Base-by-base conservation (phyloP, 441 rosid species). In the Bruguiera hainesii region DNA sequence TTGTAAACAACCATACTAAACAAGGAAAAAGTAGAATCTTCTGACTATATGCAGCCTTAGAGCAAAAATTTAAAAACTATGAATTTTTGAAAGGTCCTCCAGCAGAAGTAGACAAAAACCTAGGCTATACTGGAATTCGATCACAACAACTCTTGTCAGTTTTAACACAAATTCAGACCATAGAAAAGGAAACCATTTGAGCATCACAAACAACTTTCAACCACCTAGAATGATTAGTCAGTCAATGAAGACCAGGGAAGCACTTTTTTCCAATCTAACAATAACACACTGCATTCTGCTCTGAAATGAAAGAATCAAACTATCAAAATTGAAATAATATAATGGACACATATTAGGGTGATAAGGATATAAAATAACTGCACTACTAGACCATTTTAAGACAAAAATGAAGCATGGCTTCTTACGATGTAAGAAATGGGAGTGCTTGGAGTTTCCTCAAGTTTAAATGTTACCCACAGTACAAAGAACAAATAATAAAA, bases 81-180 rank as follows among this genome's bases (percentile, higher is more conserved):
- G 26, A 49, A 23, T 49, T 39, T 64, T 60, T 11, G 61, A 55
- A 42, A 61, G 60, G 20, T 69, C 50, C 55, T 28, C 28, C 18
- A 33, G 63, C 35, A 61, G 29, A 10, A 28, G 58, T 15, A 20
- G 49, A 23, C 28, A 5, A 11, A 28, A 30, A 65, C 20, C 46
- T 66, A 56, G 55, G 39, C 48, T 13, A 13, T 42, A 42, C 15
- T 42, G 48, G 48, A 42, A 13, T 42, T 42, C 18, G 0, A 4
- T 42, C 5, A 13, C 15, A 42, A 42, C 1, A 42, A 42, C 5
- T 42, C 48, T 13, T 33, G 7, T 33, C 18, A 42, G 48, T 42
- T 42, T 11, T 11, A 37, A 13, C 48, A 16, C 15, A 42, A 42
- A 42, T 42, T 13, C 48, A 42, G 48, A 42, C 48, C 48, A 42